Evolutionary conservation across 176 grass and related monocot species (phyloP).

Genomic region (Triticum dicoccoides): DNA sequence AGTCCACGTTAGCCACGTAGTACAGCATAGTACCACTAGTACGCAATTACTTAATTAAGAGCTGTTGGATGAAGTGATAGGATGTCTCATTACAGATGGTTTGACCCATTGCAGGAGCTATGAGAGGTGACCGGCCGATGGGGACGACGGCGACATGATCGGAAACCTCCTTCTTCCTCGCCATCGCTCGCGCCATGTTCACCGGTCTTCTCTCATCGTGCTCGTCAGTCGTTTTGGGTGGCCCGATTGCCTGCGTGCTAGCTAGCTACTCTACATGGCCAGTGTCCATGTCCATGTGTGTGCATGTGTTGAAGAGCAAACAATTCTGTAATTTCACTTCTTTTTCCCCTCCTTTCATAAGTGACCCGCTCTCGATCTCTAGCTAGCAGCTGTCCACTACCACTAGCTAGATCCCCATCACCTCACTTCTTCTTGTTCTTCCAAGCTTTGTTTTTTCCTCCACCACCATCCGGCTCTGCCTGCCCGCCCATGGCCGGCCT

Average conservation of each 20-base stretch:
- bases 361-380: conserved; percentile 9
- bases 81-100: conserved; percentile 32
- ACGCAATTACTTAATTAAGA: not conserved
- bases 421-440: not conserved
- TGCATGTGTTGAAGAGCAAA: conserved; percentile 45
- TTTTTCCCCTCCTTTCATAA: not conserved
- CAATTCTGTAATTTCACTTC: conserved; percentile 12
- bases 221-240: conserved; percentile 11
- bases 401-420: conserved; percentile 24
- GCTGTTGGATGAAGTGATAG: not conserved
- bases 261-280: conserved; percentile 12
- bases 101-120: conserved; percentile 40
- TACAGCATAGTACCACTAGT: not conserved
- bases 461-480: conserved; percentile 30
- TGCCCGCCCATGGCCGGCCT: conserved; percentile 30
- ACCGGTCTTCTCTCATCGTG: conserved; percentile 18
- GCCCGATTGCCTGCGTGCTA: conserved; percentile 30
- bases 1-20: not conserved
- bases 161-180: not conserved
- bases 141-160: conserved; percentile 6
- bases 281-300: not conserved
- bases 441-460: not conserved
- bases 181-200: conserved; percentile 11
- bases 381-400: conserved; percentile 20
- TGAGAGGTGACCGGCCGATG: conserved; percentile 32